These are phyloP conservation scores for Amanita jacksonii DNA, from an alignment of 768 basidiomycete species.

Conservation along the genomic window DNA sequence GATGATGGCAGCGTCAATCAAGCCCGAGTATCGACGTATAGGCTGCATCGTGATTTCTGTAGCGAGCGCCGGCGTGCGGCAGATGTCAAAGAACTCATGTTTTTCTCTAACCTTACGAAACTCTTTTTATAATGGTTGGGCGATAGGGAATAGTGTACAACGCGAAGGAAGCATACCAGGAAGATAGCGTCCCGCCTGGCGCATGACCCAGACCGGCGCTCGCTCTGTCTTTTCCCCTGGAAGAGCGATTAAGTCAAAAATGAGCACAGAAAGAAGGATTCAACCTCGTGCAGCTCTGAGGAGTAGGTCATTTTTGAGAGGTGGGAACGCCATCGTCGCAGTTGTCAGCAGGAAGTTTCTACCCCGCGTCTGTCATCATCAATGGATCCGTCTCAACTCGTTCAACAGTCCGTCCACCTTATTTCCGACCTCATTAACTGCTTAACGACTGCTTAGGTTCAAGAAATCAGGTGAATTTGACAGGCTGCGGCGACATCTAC, in stretches of 20 bases:
- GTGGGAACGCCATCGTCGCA: conserved; percentile 48
- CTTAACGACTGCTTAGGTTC: conserved; percentile 37
- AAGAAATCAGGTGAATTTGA: conserved; percentile 78
- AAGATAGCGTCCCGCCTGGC: conserved; percentile 91
- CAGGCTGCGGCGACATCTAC: conserved; percentile 53
- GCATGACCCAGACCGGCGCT: conserved; percentile 98
- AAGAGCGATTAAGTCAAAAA: conserved; percentile 3
- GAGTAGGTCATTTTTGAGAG: conserved; percentile 79
- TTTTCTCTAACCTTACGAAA: conserved; percentile 78
- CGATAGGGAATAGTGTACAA: conserved; percentile 4
- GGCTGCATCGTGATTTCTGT: conserved; percentile 90
- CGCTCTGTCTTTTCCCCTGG: conserved; percentile 78
- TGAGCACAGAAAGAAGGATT: conserved; percentile 3
- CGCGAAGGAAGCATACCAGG: conserved; percentile 53
- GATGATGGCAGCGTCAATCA: conserved; percentile 94
- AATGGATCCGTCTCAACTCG: conserved; percentile 41
- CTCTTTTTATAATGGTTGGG: conserved; percentile 38
- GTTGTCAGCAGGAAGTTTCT: background rate
- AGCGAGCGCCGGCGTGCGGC: conserved; percentile 85
- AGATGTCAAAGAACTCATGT: conserved; percentile 94
- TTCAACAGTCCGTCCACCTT: conserved; percentile 45
- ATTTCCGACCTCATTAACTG: background rate
- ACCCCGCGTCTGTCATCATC: conserved; percentile 1
- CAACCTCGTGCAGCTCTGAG: conserved; percentile 79
- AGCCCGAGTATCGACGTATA: conserved; percentile 75